Base-by-base conservation (phyloP, 1,284 basidiomycete genomes). In the Irpex lacteus region DNA sequence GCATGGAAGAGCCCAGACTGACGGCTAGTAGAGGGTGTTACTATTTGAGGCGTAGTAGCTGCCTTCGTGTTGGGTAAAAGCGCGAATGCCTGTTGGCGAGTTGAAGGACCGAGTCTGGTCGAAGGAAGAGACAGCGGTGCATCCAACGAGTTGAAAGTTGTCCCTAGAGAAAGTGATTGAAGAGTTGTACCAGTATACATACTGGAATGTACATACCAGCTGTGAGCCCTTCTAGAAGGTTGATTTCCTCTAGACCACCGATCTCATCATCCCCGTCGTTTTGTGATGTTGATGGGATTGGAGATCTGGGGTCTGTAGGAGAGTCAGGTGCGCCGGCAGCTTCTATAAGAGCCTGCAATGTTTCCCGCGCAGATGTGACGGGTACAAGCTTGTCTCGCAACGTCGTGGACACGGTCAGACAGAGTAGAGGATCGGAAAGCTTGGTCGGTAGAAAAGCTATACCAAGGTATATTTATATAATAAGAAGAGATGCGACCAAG, bases 401-500 rank as follows among this genome's bases (percentile, higher is more conserved):
- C 0, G 94, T 96, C 11, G 87, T 83, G 0, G 91, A 94, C 2
- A 88, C 82, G 0, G 94, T 96, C 18, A 96, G 75, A 68, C 89
- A 94, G 15, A 96, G 81, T 4, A 96, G 74, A 2, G 94, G 94
- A 68, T 94, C 86, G 1, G 78, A 70, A 50, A 90, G 84, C 55
- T 82, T 80, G n/a, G 93, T 86, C 36, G 87, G 82, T 44, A 95
- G 78, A 73, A 90, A 95, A 0, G 88, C 93, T 90, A 64, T 4
- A 44, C 49, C 54, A 53, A 60, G 54, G 47, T 62, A 26, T 60
- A 36, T 11, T 18, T 9, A 13, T 6, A 32, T 57, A 21, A n/a
- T 21, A 11, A 4, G 18, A 40, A 19, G 19, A n/a, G 15, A 19
- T 50, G 54, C n/a, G 21, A 26, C 40, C n/a, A 18, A 56, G 13